These are phyloP conservation scores for Wickerhamomyces pijperi DNA, from an alignment of 805 yeast genomes.

Conservation along the genomic window DNA sequence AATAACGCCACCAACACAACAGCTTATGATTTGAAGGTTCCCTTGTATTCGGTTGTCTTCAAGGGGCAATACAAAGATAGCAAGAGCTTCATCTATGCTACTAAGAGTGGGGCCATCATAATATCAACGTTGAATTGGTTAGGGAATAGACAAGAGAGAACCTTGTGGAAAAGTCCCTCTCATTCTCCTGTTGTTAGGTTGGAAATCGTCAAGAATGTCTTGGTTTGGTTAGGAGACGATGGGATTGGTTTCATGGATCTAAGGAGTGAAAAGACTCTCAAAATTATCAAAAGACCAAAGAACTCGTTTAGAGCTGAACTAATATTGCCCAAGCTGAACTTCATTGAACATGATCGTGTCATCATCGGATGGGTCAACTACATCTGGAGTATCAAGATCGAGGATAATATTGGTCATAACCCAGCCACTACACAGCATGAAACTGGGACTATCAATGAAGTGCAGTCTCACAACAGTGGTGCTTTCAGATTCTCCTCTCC, in stretches of 20 bases:
- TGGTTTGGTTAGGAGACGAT: conserved; percentile 75
- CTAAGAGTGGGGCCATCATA: conserved; percentile 75
- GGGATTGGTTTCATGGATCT: conserved; percentile 67
- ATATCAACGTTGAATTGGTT: conserved; percentile 78
- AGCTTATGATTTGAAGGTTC: conserved; percentile 77
- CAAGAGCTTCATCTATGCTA: conserved; percentile 73
- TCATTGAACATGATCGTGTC: conserved; percentile 53
- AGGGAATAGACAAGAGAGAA: conserved; percentile 64
- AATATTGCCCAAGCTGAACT: conserved; percentile 70
- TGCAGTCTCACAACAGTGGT: background rate
- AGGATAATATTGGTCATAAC: conserved; percentile 10
- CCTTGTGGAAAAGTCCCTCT: conserved; percentile 36
- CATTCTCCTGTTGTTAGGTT: conserved; percentile 66
- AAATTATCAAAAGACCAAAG: conserved; percentile 44
- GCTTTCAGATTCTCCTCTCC: conserved; percentile 25
- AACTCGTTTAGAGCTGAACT: conserved; percentile 55
- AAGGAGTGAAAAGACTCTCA: conserved; percentile 34
- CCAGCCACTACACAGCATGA: background rate
- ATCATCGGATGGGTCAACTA: conserved; percentile 76
- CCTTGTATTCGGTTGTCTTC: conserved; percentile 77
- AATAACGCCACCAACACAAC: conserved; percentile 18
- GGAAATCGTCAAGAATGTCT: conserved; percentile 47
- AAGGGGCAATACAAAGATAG: conserved; percentile 56
- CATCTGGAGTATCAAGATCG: conserved; percentile 57
- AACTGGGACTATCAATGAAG: background rate